Evolutionary conservation across 192 early-diverging fungal genomes (phyloP).

Genomic region (Chytriomyces sp.): DNA sequence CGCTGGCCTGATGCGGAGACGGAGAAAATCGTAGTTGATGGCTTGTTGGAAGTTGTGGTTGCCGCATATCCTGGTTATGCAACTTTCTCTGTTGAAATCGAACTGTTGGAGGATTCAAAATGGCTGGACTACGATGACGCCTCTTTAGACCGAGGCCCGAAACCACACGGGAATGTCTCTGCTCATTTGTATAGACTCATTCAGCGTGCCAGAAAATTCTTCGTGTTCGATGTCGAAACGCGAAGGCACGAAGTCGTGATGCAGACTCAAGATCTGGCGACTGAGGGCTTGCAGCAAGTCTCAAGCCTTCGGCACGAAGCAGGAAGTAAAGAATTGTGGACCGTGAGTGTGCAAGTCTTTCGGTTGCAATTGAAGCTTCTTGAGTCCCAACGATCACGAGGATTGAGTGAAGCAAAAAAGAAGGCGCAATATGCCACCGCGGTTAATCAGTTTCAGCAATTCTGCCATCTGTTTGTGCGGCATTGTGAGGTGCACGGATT

Average conservation of each 20-base stretch:
- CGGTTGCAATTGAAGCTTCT: no score
- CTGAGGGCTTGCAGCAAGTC: no score
- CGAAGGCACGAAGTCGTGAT: background rate
- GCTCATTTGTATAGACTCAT: no score
- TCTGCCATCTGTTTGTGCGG: background rate
- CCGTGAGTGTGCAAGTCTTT: background rate
- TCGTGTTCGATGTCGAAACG: background rate
- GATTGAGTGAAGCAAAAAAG: background rate
- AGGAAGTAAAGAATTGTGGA: conserved; percentile 3
- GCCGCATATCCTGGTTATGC: conserved; percentile 22
- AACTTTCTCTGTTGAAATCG: background rate
- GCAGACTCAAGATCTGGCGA: background rate
- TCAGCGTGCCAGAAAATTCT: background rate
- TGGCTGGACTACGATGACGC: background rate
- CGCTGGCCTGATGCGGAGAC: conserved; percentile 11
- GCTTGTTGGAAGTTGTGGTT: background rate
- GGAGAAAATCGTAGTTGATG: background rate
- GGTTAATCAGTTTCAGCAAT: background rate
- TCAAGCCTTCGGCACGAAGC: background rate
- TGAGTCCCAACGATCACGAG: no score
- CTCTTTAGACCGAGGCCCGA: no score
- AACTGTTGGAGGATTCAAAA: background rate
- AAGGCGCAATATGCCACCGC: background rate
- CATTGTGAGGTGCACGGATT: conserved; percentile 24
- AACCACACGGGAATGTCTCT: no score